Evolutionary conservation across 192 early-diverging fungal genomes (phyloP).

Genomic region (Coemansia sp.): DNA sequence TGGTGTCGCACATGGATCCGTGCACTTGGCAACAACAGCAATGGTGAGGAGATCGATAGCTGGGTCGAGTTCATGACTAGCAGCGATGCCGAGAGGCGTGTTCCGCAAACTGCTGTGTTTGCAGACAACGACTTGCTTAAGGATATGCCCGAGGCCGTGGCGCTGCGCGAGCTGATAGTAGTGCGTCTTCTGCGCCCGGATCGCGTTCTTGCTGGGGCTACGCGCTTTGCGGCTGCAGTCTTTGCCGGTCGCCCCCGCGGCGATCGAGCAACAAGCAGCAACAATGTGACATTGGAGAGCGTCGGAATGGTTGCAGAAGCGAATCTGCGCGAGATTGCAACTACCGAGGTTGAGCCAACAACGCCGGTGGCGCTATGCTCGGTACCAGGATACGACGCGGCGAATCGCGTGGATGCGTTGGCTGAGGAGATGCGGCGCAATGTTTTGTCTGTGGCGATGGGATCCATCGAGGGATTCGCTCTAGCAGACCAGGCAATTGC

Average conservation of each 20-base stretch:
- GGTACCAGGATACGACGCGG: conserved; percentile 93
- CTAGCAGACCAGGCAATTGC: conserved; percentile 91
- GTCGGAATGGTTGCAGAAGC: conserved; percentile 57
- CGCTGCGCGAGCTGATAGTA: conserved; percentile 77
- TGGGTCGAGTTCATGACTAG: conserved; percentile 25
- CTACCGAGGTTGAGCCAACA: conserved; percentile 66
- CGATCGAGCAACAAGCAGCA: background rate
- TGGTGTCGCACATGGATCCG: conserved; percentile 48
- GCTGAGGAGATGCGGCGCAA: conserved; percentile 62
- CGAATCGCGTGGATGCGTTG: conserved; percentile 89
- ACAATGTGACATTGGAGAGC: conserved; percentile 5
- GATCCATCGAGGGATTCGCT: conserved; percentile 88
- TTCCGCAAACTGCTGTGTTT: conserved; percentile 26
- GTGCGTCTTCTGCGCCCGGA: conserved; percentile 88
- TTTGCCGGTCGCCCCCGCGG: conserved; percentile 14
- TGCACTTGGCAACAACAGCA: background rate
- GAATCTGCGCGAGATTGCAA: conserved; percentile 66
- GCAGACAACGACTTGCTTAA: conserved; percentile 16
- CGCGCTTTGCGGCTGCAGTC: conserved; percentile 68
- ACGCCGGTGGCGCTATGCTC: conserved; percentile 92
- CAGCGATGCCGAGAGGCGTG: conserved; percentile 28
- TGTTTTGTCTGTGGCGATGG: conserved; percentile 92
- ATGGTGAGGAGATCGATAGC: background rate
- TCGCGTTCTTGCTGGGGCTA: conserved; percentile 72
- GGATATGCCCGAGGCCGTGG: conserved; percentile 39